Evolutionary conservation across 768 basidiomycete species (phyloP), one percentile per base, ranked within the genome.

Genomic region (Sarcodon aspratus): DNA sequence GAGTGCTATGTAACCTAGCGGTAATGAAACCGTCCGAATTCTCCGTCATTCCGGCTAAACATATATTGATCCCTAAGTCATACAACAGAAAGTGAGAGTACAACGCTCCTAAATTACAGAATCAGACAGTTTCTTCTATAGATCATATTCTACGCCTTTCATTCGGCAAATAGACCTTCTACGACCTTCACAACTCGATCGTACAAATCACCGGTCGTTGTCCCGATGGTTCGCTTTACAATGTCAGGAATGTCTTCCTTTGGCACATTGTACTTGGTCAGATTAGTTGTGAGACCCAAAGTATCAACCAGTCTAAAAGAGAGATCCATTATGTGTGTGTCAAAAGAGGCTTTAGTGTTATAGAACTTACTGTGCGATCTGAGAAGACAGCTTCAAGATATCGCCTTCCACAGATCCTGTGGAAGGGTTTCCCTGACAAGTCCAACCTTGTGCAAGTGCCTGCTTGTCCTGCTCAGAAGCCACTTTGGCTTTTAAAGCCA

Each of bases 401-500:
- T 86, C 85, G n/a, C 75, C 78, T 4, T 82, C 79, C 13, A 77
- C 47, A 0, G 78, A 74, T 27, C 81, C 82, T 0, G 79, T 81
- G n/a, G 76, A 71, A 3, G 80, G 71, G 50, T 78, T 65, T 21
- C 66, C 67, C 18, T 86, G 66, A 56, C 83, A 77, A 57, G 76
- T 78, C 31, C 86, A 61, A 1, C 75, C 64, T 33, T 67, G 64
- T 4, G 81, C 76, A 2, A 85, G 71, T 50, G 65, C 69, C 51
- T 76, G 70, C 60, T 85, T 85, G 58, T 85, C 73, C 48, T 79
- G 74, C n/a, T 73, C 60, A 3, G 76, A 74, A 5, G 74, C 79
- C 18, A 72, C 59, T 50, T 77, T 71, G 1, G 81, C 73, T 61
- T 82, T 74, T 18, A 85, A 62, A 1, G 60, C 66, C 13, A 87